These are phyloP conservation scores for Nitzschia sp. DNA, from an alignment of 108 stramenopile species.

Conservation along the genomic window DNA sequence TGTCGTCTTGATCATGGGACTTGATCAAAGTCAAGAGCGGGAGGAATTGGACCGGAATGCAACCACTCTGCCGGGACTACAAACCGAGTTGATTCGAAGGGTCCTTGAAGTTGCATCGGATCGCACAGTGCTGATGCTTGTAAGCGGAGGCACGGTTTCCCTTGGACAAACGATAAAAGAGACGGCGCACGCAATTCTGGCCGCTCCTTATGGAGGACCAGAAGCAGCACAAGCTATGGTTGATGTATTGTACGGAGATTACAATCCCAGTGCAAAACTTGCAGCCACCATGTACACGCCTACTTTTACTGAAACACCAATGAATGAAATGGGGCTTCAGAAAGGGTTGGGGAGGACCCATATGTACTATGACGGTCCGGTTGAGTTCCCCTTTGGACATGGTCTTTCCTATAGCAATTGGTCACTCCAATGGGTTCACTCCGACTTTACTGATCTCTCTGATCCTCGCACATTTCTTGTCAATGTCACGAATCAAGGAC, in stretches of 20 bases:
- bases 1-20: constrained; percentile 42
- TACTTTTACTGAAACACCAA: constrained; percentile 33
- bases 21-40: constrained; percentile 41
- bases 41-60: constrained; percentile 50
- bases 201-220: constrained; percentile 44
- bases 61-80: constrained; percentile 47
- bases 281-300: constrained; percentile 47
- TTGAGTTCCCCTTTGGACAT: constrained; percentile 52
- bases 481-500: constrained; percentile 37
- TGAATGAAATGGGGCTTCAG: constrained; percentile 46
- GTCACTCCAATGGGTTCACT: constrained; percentile 18
- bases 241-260: constrained; percentile 40
- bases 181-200: constrained; percentile 23
- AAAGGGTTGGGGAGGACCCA: constrained; percentile 49
- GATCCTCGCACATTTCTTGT: constrained; percentile 4
- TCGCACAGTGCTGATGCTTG: constrained; percentile 26
- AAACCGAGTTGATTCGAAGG: constrained; percentile 29
- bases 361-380: constrained; percentile 43
- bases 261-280: constrained; percentile 57
- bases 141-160: constrained; percentile 35
- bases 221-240: constrained; percentile 43
- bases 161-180: constrained; percentile 19
- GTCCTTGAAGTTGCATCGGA: constrained; percentile 31
- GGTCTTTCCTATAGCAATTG: constrained; percentile 49
- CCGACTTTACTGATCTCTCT: not conserved